A percentile compares a stretch with the other conserved stretches of the same genome.
Evolutionary conservation across 2,329 filamentous ascomycete species (phyloP).

Genomic region (Aspergillus tubingensis): DNA sequence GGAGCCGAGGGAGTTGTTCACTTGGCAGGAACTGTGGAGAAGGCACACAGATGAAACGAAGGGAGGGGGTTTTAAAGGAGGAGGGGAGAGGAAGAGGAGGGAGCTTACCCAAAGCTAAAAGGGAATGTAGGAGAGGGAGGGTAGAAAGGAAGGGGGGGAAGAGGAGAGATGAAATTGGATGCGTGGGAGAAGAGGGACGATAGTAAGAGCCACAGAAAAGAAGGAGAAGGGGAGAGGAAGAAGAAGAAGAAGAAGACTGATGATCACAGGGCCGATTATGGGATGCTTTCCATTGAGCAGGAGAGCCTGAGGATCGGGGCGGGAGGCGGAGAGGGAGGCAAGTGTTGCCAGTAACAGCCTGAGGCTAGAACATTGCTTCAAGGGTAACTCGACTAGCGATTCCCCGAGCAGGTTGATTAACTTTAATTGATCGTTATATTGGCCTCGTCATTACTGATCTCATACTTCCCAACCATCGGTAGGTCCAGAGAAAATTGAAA

Average conservation of each 20-base stretch:
- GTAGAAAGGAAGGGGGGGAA: not conserved
- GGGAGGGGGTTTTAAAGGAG: slow-evolving; percentile 15
- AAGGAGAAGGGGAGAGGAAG: not conserved
- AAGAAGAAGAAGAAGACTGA: slow-evolving; percentile 1
- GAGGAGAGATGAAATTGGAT: slow-evolving; percentile 4
- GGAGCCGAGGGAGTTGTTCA: slow-evolving; percentile 29
- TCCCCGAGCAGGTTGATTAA: not conserved
- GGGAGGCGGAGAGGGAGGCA: slow-evolving; percentile 1
- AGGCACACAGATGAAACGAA: slow-evolving; percentile 15
- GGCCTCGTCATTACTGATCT: not conserved
- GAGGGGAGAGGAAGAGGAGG: not conserved
- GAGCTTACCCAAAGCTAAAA: slow-evolving; percentile 15
- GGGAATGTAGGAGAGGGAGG: slow-evolving; percentile 6
- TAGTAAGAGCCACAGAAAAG: slow-evolving; percentile 5
- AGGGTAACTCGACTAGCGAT: not conserved
- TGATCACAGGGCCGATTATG: not conserved
- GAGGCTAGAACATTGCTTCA: slow-evolving; percentile 5
- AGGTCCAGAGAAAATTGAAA: too few species aligned
- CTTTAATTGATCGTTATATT: slow-evolving; percentile 9
- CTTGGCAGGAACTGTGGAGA: slow-evolving; percentile 35
- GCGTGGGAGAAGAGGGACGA: not conserved
- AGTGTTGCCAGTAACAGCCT: not conserved
- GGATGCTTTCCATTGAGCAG: not conserved
- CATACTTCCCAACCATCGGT: too few species aligned
- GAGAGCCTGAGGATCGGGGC: slow-evolving; percentile 9